Percentiles rank a stretch among this genome's conserved stretches.
These are phyloP conservation scores for Zizania latifolia DNA, from an alignment of 176 grass and related monocot species.

Conservation along the genomic window DNA sequence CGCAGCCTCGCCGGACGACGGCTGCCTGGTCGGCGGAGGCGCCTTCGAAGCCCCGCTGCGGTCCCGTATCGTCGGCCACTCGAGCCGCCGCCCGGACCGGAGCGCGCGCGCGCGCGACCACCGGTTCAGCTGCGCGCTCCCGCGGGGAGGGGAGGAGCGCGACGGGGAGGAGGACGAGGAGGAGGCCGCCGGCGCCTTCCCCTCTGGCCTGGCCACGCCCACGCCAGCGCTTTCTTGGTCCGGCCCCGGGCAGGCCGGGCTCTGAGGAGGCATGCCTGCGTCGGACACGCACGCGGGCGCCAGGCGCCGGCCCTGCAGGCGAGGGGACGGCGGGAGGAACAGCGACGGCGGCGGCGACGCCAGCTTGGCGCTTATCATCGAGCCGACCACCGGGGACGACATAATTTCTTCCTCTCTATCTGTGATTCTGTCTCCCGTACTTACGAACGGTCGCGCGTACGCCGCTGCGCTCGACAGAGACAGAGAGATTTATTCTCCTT, in stretches of 20 bases:
- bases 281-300: slow-evolving; percentile 18
- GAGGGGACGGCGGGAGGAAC: slow-evolving; percentile 20
- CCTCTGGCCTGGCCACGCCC: background rate
- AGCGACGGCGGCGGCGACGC: slow-evolving; percentile 16
- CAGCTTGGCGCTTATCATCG: slow-evolving; percentile 22
- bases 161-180: slow-evolving; percentile 7
- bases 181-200: background rate
- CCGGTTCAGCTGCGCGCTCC: slow-evolving; percentile 47
- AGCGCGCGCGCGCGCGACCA: slow-evolving; percentile 72
- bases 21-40: background rate
- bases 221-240: background rate
- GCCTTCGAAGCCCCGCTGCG: background rate
- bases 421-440: no score
- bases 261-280: background rate
- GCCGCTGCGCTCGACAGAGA: no score
- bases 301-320: background rate
- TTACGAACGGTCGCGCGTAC: no score
- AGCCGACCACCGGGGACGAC: background rate
- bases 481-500: no score
- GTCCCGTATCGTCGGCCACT: slow-evolving; percentile 34
- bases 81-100: slow-evolving; percentile 51
- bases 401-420: no score
- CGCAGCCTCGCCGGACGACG: background rate
- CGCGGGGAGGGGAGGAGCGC: background rate
- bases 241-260: background rate